phyloP scores from a whole-genome alignment of 106 monocot genomes.

The Dendrobium catenatum region DNA sequence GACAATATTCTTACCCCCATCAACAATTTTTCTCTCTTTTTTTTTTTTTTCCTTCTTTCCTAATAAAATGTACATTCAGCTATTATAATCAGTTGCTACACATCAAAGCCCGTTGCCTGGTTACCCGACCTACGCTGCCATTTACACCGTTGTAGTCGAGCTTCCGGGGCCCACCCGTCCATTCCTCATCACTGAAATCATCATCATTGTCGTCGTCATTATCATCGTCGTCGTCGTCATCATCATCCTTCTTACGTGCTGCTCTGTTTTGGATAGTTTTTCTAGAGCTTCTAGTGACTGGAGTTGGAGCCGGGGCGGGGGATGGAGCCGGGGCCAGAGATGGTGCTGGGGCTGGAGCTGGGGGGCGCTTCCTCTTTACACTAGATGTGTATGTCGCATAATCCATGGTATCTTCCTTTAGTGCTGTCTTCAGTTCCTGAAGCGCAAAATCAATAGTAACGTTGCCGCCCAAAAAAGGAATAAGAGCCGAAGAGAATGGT shows the following conservation, averaged over 20 bases:
- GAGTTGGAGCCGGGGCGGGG: not conserved
- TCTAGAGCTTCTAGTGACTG: conserved; percentile 42
- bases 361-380: conserved; percentile 41
- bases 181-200: conserved; percentile 47
- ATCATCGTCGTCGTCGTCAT: conserved; percentile 28
- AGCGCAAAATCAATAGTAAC: not conserved
- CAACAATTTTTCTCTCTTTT: not conserved
- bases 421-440: conserved; percentile 70
- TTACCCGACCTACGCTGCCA: conserved; percentile 32
- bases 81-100: conserved; percentile 4
- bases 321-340: not conserved
- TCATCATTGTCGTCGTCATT: not conserved
- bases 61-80: conserved; percentile 1
- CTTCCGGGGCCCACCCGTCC: conserved; percentile 55
- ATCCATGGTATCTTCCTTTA: conserved; percentile 81
- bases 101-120: conserved; percentile 47
- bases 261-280: conserved; percentile 19
- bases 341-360: conserved; percentile 28
- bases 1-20: not conserved
- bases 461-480: too few relatives aligned
- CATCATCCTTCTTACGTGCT: not conserved
- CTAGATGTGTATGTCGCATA: conserved; percentile 44
- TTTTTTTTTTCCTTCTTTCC: not conserved
- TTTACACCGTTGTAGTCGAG: conserved; percentile 53
- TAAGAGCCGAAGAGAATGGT: too few relatives aligned